phyloP scores from a whole-genome alignment of 371 early-diverging fungal species.

The Saksenaea vasiformis region DNA sequence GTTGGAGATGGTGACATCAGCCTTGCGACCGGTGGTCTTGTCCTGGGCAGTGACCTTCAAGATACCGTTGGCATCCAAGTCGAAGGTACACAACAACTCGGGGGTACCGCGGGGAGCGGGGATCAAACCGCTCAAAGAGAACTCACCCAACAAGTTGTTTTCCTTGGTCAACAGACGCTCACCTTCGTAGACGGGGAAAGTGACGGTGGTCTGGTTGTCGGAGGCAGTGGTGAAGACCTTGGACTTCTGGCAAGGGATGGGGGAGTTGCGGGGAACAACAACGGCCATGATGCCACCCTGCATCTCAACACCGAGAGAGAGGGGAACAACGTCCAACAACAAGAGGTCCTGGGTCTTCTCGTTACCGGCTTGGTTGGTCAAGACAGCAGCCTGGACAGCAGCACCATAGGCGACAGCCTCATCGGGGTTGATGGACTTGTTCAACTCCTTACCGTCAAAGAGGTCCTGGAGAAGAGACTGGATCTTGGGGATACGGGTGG shows the following conservation, averaged over 20 bases:
- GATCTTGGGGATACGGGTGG: constrained; percentile 99
- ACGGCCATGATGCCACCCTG: constrained; percentile 86
- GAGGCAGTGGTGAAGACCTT: constrained; percentile 94
- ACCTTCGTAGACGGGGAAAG: constrained; percentile 94
- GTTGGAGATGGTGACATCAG: constrained; percentile 93
- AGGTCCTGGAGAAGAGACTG: constrained; percentile 95
- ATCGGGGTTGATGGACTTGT: constrained; percentile 93
- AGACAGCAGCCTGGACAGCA: constrained; percentile 89
- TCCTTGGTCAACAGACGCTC: constrained; percentile 90
- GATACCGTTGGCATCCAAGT: constrained; percentile 95
- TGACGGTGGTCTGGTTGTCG: constrained; percentile 94
- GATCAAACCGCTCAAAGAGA: constrained; percentile 85
- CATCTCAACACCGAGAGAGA: constrained; percentile 93
- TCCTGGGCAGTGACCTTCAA: constrained; percentile 93
- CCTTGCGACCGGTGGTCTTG: constrained; percentile 86
- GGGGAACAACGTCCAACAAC: constrained; percentile 89
- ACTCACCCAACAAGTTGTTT: constrained; percentile 93
- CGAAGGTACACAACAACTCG: constrained; percentile 92
- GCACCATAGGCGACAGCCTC: constrained; percentile 98
- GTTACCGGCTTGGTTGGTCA: constrained; percentile 65
- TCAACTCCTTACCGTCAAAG: constrained; percentile 86
- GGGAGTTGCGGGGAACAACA: constrained; percentile 85
- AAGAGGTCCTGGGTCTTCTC: constrained; percentile 75
- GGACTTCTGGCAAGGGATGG: constrained; percentile 89
- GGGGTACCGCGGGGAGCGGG: constrained; percentile 92